Evolutionary conservation across 805 yeast genomes (phyloP), one percentile per base, ranked within the genome.

Genomic region (Suhomyces tanzawaensis): DNA sequence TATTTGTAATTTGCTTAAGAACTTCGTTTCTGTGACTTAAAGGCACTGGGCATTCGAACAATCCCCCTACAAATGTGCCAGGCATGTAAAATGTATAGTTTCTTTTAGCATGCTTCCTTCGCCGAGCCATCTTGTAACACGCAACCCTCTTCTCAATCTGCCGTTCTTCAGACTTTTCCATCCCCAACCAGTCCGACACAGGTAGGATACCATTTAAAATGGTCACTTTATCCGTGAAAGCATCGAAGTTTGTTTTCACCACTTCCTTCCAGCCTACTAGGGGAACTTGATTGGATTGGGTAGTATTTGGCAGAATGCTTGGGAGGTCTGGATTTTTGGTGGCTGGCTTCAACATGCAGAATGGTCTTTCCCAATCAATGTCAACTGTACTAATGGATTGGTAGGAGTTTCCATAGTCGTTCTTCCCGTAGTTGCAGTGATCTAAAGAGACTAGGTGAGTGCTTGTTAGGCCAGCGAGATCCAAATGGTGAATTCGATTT

Each of bases 61-160:
- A 47, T 0, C 80, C 88, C 4, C 90, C 91, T 2, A 84, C 75
- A 60, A 76, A 75, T 0, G 79, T 71, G 14, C 69, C 62, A 0
- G 88, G 86, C 12, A 76, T 60, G 49, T 68, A 79, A 5, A 78
- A 51, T 1, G 74, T 66, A 8, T 70, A 35, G 19, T 68, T 57
- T 34, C 78, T 61, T 9, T 53, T 54, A 0, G 77, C 75, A 48
- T 74, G 81, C 45, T 73, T 70, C 45, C 72, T 70, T 29, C 81
- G 64, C 47, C 89, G 68, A 14, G 57, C 85, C 40, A 81, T 53
- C 40, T 80, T 77, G 49, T 71, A 81, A 41, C 85, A 80, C 9
- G 58, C 64, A n/a, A n/a, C n/a, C n/a, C n/a, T n/a, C n/a, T n/a
- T n/a, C n/a, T n/a, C n/a, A n/a, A n/a, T n/a, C n/a, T n/a, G n/a